A percentile compares a stretch with the other conserved stretches of the same genome.
Evolutionary conservation across 257 asterid genomes (phyloP).

Genomic region (Nicotiana tomentosiformis): DNA sequence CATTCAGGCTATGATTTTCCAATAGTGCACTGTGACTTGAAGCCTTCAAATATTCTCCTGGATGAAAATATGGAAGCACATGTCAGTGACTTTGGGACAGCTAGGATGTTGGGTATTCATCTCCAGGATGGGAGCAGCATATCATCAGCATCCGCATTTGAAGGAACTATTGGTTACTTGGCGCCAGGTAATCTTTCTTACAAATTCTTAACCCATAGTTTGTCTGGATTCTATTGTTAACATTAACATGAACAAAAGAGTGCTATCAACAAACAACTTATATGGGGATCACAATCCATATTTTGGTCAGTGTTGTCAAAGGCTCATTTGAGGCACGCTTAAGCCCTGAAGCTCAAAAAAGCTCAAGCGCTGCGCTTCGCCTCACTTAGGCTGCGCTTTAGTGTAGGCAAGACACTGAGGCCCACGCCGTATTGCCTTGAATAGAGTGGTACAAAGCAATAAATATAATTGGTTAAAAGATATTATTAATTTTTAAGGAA

Average conservation of each 20-base stretch:
- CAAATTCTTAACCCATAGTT: neutral
- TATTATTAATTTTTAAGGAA: no score
- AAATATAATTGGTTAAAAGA: no score
- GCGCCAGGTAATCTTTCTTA: conserved; percentile 59
- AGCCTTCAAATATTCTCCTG: conserved; percentile 79
- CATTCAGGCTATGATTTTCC: conserved; percentile 74
- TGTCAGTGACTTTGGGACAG: conserved; percentile 87
- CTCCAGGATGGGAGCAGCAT: conserved; percentile 37
- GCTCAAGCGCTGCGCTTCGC: no score
- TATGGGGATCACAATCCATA: neutral
- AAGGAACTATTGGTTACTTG: conserved; percentile 91
- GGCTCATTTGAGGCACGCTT: no score
- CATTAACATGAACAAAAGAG: neutral
- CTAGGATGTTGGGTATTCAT: conserved; percentile 64
- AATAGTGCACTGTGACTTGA: conserved; percentile 80
- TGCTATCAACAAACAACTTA: neutral
- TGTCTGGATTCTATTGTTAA: neutral
- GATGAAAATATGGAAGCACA: conserved; percentile 50
- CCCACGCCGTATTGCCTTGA: no score
- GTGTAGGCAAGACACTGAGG: no score
- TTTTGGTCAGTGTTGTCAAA: neutral
- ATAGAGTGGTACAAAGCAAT: no score
- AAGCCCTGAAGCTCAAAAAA: no score
- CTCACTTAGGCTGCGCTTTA: no score
- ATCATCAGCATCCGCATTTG: conserved; percentile 53